Percentiles rank a stretch among this genome's conserved stretches.
Conservation (phyloP, 345 rosid species). For the Aquilaria yunnanensis region DNA sequence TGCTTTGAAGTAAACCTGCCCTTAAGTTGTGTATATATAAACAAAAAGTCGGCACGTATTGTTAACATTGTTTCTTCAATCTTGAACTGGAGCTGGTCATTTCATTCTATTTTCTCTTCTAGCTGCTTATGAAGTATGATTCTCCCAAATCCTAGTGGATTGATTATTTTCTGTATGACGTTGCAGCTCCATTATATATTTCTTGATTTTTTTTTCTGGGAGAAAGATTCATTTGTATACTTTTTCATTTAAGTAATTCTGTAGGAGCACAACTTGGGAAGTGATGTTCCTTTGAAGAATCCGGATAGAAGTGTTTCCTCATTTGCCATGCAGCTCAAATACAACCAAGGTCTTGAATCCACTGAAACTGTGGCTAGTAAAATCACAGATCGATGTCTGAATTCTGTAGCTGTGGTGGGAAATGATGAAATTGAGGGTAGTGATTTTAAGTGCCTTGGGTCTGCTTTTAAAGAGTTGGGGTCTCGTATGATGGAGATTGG, state of each 20-base stretch:
- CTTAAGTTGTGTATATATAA: no score
- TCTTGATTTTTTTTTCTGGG: conserved; percentile 4
- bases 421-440: conserved; percentile 18
- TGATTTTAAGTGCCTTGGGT: conserved; percentile 49
- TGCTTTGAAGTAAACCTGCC: no score
- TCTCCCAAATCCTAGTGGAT: not conserved
- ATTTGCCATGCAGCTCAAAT: conserved; percentile 66
- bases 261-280: conserved; percentile 75
- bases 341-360: conserved; percentile 26
- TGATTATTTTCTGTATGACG: not conserved
- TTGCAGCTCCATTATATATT: not conserved
- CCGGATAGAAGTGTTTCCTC: conserved; percentile 75
- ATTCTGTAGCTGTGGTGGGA: conserved; percentile 14
- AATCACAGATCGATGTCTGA: conserved; percentile 1
- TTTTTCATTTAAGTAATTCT: conserved; percentile 8
- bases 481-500: conserved; percentile 77
- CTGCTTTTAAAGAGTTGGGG: conserved; percentile 54
- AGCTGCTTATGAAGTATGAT: no score
- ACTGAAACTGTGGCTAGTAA: conserved; percentile 12
- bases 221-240: no score
- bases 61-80: no score
- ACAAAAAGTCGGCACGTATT: no score
- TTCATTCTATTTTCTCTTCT: no score
- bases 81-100: no score
- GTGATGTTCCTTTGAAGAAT: conserved; percentile 76